Conservation (phyloP, 176 grass and related monocot species). For the Melocanna baccifera region DNA sequence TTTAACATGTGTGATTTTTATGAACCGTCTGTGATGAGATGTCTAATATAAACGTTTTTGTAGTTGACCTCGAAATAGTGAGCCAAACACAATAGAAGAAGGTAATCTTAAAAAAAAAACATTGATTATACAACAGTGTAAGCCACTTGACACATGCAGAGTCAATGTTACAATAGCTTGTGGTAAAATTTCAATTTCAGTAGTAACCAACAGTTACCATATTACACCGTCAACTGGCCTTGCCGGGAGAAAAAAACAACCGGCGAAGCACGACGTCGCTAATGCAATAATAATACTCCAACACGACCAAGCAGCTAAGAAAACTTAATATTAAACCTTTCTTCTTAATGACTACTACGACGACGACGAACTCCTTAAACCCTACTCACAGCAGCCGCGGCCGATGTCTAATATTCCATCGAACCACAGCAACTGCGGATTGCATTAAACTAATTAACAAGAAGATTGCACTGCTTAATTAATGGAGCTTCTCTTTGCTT, state of each 20-base stretch:
- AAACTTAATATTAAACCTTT: conserved; percentile 45
- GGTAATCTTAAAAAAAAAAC: neutral
- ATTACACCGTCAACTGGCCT: conserved; percentile 46
- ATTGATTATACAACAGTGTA: neutral
- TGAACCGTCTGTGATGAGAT: too few species aligned
- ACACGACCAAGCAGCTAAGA: conserved; percentile 3
- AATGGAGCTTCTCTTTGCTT: conserved; percentile 2
- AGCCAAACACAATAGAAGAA: conserved; percentile 27
- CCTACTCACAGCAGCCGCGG: conserved; percentile 44
- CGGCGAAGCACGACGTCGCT: conserved; percentile 47
- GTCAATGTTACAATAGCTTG: neutral
- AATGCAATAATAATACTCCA: conserved; percentile 25
- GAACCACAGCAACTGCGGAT: conserved; percentile 3
- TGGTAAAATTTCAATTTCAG: conserved; percentile 12
- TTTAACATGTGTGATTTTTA: too few species aligned
- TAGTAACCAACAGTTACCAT: conserved; percentile 43
- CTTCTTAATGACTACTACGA: conserved; percentile 27
- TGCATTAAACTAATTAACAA: conserved; percentile 16
- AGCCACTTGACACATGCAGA: neutral
- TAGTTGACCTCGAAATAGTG: neutral
- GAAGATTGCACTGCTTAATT: conserved; percentile 31
- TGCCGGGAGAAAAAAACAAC: conserved; percentile 58
- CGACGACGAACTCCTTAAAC: conserved; percentile 42
- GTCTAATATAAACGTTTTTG: too few species aligned
- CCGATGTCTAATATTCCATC: conserved; percentile 97